These are phyloP conservation scores for Anthoceros angustus DNA, from an alignment of 225 moss, liverwort and hornwort species.

Conservation along the genomic window DNA sequence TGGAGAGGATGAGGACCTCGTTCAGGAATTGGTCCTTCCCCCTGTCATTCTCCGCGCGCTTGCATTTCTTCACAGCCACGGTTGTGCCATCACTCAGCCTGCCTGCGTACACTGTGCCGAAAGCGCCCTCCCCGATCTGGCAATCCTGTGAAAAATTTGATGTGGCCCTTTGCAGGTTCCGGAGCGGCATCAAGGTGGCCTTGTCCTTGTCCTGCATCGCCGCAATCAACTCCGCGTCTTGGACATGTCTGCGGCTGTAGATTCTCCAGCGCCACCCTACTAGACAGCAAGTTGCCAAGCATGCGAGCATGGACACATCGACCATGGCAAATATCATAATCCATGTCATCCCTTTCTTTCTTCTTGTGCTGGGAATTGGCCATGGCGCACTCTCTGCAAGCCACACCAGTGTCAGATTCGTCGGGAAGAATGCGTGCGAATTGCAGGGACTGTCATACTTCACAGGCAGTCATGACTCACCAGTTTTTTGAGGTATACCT, in stretches of 20 bases:
- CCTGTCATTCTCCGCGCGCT: not conserved
- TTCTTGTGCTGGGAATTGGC: not conserved
- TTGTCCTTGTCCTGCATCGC: not conserved
- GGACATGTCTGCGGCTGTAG: not conserved
- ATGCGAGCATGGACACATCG: not conserved
- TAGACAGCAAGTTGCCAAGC: not conserved
- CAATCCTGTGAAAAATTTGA: slow-evolving; percentile 13
- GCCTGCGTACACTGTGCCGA: slow-evolving; percentile 20
- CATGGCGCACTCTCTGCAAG: not conserved
- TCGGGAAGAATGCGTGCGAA: too few relatives aligned
- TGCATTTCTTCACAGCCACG: slow-evolving; percentile 21
- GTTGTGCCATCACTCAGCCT: slow-evolving; percentile 14
- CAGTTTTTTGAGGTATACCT: too few relatives aligned
- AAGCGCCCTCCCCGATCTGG: slow-evolving; percentile 12
- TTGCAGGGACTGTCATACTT: too few relatives aligned
- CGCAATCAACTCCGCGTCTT: not conserved
- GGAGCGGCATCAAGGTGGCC: slow-evolving; percentile 8
- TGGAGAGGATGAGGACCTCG: slow-evolving; percentile 22
- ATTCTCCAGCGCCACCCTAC: not conserved
- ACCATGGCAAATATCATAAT: not conserved
- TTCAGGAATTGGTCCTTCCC: slow-evolving; percentile 22
- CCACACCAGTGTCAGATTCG: too few relatives aligned
- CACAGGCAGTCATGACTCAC: too few relatives aligned
- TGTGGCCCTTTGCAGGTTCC: slow-evolving; percentile 20
- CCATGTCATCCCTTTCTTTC: too few relatives aligned